These are phyloP conservation scores for Chytriomyces hyalinus DNA, from an alignment of 192 early-diverging fungal species.

Conservation along the genomic window DNA sequence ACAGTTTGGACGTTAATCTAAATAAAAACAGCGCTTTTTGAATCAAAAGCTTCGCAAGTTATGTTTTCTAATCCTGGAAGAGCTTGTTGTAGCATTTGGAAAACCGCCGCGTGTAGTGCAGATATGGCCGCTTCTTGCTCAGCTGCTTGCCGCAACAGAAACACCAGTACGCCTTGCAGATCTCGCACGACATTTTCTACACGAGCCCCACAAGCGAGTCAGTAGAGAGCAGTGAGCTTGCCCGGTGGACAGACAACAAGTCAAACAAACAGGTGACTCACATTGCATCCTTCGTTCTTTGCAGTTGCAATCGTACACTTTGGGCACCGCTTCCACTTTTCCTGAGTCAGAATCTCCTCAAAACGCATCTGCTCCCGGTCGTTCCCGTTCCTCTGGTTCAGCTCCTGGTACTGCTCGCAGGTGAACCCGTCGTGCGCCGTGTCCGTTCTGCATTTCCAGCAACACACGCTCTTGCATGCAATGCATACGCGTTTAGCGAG, in stretches of 20 bases:
- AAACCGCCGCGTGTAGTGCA: conserved; percentile 13
- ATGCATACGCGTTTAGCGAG: not conserved
- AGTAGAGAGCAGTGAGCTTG: not conserved
- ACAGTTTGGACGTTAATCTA: no score
- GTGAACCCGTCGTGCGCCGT: conserved; percentile 25
- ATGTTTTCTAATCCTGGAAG: conserved; percentile 5
- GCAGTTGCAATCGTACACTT: conserved; percentile 22
- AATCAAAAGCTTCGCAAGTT: no score
- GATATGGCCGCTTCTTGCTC: conserved; percentile 19
- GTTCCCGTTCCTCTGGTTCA: conserved; percentile 4
- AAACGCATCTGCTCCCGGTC: conserved; percentile 21
- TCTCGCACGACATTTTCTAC: conserved; percentile 38
- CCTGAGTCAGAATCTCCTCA: conserved; percentile 25
- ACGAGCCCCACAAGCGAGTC: not conserved
- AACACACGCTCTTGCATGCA: conserved; percentile 7
- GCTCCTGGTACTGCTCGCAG: conserved; percentile 21
- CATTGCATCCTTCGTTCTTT: conserved; percentile 30
- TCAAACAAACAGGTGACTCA: not conserved
- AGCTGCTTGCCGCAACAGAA: conserved; percentile 29
- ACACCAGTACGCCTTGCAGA: conserved; percentile 35
- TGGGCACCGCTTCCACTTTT: conserved; percentile 33
- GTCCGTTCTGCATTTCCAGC: conserved; percentile 33
- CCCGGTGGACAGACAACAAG: not conserved
- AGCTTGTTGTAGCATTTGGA: conserved; percentile 31
- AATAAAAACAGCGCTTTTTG: no score